phyloP scores from a whole-genome alignment of 1,284 basidiomycete species.

The Puccinia hordei region DNA sequence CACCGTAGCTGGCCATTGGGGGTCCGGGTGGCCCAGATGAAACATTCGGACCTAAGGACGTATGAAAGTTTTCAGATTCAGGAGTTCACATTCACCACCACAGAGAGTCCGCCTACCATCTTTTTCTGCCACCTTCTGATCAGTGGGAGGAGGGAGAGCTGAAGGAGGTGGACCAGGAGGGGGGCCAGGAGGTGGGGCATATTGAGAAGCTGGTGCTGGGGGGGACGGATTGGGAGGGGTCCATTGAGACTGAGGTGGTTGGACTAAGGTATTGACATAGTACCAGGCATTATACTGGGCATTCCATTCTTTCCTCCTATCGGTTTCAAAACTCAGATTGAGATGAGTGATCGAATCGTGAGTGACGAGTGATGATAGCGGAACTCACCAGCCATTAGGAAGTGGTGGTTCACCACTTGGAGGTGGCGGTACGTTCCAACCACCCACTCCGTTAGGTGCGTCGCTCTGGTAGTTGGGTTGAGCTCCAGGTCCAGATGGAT shows the following conservation, averaged over 20 bases:
- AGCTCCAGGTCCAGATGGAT: not conserved
- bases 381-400: constrained; percentile 22
- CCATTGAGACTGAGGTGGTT: constrained; percentile 40
- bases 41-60: not conserved
- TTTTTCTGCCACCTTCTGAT: constrained; percentile 1
- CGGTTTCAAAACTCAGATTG: not conserved
- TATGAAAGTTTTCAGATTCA: not conserved
- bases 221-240: constrained; percentile 19
- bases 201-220: not conserved
- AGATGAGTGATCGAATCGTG: not conserved
- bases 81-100: not conserved
- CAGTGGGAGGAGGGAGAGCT: not conserved
- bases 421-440: constrained; percentile 19
- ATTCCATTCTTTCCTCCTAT: constrained; percentile 45
- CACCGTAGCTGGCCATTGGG: constrained; percentile 3
- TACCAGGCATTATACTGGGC: constrained; percentile 42
- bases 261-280: constrained; percentile 40
- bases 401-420: constrained; percentile 16
- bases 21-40: constrained; percentile 9
- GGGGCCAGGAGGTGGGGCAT: constrained; percentile 31
- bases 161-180: not conserved
- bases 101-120: not conserved
- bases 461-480: not conserved
- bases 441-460: constrained; percentile 2
- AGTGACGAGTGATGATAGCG: not conserved